Percentiles rank a stretch among this genome's conserved stretches.
Evolutionary conservation across 306 rosid species (phyloP).

Genomic region (Casuarina cunninghamiana): DNA sequence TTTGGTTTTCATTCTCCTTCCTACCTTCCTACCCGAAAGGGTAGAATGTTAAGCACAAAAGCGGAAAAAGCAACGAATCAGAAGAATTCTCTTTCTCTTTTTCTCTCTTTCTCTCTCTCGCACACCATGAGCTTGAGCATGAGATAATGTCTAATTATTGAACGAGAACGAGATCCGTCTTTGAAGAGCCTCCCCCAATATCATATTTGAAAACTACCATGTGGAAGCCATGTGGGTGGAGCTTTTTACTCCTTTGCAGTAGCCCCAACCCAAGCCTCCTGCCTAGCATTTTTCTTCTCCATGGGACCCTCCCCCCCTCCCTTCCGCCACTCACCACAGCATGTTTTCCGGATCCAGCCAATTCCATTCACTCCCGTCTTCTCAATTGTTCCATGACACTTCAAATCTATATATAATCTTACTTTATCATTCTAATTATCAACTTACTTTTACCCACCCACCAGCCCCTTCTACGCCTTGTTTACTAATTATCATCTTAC

Average conservation of each 20-base stretch:
- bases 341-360: constrained; percentile 84
- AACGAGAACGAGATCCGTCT: constrained; percentile 9
- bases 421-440: background rate
- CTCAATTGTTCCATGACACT: background rate
- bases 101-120: background rate
- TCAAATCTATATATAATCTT: background rate
- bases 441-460: background rate
- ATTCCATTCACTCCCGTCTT: constrained; percentile 12
- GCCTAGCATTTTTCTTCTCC: constrained; percentile 50
- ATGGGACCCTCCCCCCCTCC: constrained; percentile 51
- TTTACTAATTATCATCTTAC: too few relatives aligned
- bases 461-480: too few relatives aligned
- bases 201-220: constrained; percentile 49
- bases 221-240: constrained; percentile 76
- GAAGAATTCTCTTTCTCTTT: too few relatives aligned
- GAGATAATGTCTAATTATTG: constrained; percentile 5
- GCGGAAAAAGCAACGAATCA: too few relatives aligned
- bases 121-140: background rate
- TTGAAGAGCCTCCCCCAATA: constrained; percentile 21
- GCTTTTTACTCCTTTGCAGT: constrained; percentile 31
- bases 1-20: too few relatives aligned
- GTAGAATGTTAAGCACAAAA: too few relatives aligned
- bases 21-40: too few relatives aligned
- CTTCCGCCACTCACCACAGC: constrained; percentile 30
- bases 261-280: constrained; percentile 44